Conservation (phyloP, 2,329 filamentous ascomycete species). For the Daldinia sp. region DNA sequence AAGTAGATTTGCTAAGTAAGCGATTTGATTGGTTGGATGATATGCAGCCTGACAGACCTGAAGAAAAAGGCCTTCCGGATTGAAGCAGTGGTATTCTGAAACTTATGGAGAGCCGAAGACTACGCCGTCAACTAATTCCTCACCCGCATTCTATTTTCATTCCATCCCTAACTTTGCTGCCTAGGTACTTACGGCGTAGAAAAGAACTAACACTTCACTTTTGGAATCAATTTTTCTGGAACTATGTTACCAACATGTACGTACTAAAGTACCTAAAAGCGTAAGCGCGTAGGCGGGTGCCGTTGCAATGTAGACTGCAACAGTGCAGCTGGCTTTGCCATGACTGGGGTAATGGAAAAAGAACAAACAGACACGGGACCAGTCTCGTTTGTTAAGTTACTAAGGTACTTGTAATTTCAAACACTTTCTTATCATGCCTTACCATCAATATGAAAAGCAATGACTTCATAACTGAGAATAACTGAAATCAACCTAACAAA, state of each 20-base stretch:
- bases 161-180: slow-evolving; percentile 12
- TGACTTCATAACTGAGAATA: slow-evolving; percentile 4
- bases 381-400: neutral
- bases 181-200: slow-evolving; percentile 28
- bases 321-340: neutral
- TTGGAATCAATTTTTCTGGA: slow-evolving; percentile 26
- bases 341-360: neutral
- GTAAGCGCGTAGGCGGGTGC: neutral
- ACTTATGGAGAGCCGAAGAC: slow-evolving; percentile 22
- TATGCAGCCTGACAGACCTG: slow-evolving; percentile 8
- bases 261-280: neutral
- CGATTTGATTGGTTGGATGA: slow-evolving; percentile 29
- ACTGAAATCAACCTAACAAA: neutral
- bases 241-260: slow-evolving; percentile 13
- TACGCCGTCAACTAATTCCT: slow-evolving; percentile 29
- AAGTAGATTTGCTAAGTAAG: slow-evolving; percentile 22
- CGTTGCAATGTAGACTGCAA: neutral
- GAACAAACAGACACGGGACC: neutral
- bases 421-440: neutral
- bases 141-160: slow-evolving; percentile 9
- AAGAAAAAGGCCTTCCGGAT: slow-evolving; percentile 16
- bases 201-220: slow-evolving; percentile 12
- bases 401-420: slow-evolving; percentile 1
- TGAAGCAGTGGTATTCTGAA: slow-evolving; percentile 31
- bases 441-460: neutral